These are phyloP conservation scores for Pseudotsuga menziesii DNA, from an alignment of 75 land plant genomes.

Conservation along the genomic window DNA sequence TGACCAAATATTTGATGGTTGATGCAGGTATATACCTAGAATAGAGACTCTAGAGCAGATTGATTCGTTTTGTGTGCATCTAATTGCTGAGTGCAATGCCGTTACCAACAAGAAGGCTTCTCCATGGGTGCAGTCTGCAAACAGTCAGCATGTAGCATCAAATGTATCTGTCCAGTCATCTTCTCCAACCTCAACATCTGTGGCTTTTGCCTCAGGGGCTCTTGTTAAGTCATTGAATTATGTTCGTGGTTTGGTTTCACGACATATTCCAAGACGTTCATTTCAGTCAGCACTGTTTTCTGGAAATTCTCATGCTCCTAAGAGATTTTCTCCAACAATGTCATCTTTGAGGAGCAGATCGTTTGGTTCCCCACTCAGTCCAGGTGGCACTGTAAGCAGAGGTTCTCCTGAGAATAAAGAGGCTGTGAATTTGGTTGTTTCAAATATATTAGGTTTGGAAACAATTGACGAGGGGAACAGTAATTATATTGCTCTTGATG, in stretches of 20 bases:
- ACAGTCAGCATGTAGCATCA: constrained; percentile 27
- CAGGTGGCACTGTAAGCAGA: constrained; percentile 23
- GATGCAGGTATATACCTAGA: constrained; percentile 76
- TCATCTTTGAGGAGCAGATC: constrained; percentile 63
- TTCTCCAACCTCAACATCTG: constrained; percentile 41
- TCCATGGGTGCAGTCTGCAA: constrained; percentile 43
- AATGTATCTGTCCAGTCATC: constrained; percentile 22
- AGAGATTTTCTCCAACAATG: constrained; percentile 46
- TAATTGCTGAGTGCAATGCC: constrained; percentile 74
- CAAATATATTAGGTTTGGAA: constrained; percentile 30
- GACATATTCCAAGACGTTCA: constrained; percentile 66
- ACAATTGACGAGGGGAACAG: constrained; percentile 43
- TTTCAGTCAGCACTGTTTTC: constrained; percentile 61
- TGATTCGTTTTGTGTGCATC: constrained; percentile 84
- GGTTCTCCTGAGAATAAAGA: constrained; percentile 62
- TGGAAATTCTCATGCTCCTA: constrained; percentile 44
- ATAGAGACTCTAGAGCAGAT: constrained; percentile 81
- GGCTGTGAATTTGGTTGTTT: constrained; percentile 27
- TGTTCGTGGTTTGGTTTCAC: constrained; percentile 83
- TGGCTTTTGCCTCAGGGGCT: constrained; percentile 76
- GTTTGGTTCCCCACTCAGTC: constrained; percentile 45
- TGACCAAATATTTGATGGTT: neutral
- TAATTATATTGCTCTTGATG: constrained; percentile 62
- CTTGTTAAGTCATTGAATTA: constrained; percentile 91
- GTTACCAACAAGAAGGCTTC: constrained; percentile 33